phyloP scores from a whole-genome alignment of 139 green algal genomes.

The Chlamydomonas eustigma region DNA sequence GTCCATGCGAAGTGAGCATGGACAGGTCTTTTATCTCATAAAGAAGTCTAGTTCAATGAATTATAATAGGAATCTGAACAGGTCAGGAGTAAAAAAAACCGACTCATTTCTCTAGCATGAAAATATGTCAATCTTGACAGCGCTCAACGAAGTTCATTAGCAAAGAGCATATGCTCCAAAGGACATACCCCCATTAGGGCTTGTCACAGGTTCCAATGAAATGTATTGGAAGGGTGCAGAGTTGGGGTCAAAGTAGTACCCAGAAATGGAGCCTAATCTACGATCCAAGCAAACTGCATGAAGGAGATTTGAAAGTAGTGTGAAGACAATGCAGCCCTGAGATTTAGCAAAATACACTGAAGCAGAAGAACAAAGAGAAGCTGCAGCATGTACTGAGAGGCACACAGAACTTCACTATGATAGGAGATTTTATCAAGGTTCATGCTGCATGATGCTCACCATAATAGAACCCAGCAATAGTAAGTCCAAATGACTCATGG shows the following conservation, averaged over 20 bases:
- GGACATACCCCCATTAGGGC: slow-evolving; percentile 1
- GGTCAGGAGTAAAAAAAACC: no score
- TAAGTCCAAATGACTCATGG: slow-evolving; percentile 6
- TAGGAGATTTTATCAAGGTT: background rate
- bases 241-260: slow-evolving; percentile 19
- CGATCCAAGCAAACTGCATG: slow-evolving; percentile 14
- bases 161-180: slow-evolving; percentile 11
- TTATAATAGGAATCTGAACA: no score
- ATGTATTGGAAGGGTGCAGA: slow-evolving; percentile 16
- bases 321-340: background rate
- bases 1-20: no score
- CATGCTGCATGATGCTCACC: background rate
- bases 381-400: no score
- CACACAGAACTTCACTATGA: background rate
- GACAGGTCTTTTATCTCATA: no score
- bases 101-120: no score
- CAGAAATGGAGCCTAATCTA: background rate
- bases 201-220: background rate
- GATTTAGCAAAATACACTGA: no score
- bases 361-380: no score
- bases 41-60: no score
- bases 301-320: background rate
- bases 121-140: no score
- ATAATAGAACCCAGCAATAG: slow-evolving; percentile 12
- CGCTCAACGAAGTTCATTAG: background rate